These are phyloP conservation scores for Colletotrichum sidae DNA, from an alignment of 2,329 filamentous ascomycete species.

Conservation along the genomic window DNA sequence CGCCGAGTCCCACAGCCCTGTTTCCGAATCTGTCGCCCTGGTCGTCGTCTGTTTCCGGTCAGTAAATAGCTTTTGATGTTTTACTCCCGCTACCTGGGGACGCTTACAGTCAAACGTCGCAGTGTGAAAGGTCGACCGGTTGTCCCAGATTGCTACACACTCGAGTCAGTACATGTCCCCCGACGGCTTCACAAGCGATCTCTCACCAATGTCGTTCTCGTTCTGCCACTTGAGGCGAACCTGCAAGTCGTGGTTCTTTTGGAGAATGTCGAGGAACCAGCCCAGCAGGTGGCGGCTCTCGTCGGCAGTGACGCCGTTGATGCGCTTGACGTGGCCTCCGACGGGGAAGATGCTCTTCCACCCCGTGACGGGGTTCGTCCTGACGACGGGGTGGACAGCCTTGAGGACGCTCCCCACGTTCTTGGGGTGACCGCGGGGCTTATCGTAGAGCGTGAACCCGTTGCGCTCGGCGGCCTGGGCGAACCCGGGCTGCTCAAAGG, in stretches of 20 bases:
- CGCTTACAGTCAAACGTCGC: slow-evolving; percentile 64
- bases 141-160: slow-evolving; percentile 68
- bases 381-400: slow-evolving; percentile 66
- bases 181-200: rapidly evolving
- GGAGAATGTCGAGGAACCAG: slow-evolving; percentile 55
- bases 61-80: too few relatives aligned
- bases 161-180: not conserved
- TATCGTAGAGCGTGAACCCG: slow-evolving; percentile 46
- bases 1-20: slow-evolving; percentile 65
- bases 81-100: too few relatives aligned
- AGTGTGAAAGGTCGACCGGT: slow-evolving; percentile 67
- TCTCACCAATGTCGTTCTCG: slow-evolving; percentile 51
- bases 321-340: slow-evolving; percentile 54
- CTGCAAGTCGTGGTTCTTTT: slow-evolving; percentile 62
- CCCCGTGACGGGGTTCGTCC: slow-evolving; percentile 72
- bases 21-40: slow-evolving; percentile 63
- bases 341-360: slow-evolving; percentile 64
- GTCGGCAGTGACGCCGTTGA: slow-evolving; percentile 56
- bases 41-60: slow-evolving; percentile 48
- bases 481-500: slow-evolving; percentile 54
- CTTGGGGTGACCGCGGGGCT: slow-evolving; percentile 46
- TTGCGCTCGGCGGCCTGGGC: slow-evolving; percentile 48
- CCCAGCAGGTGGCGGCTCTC: slow-evolving; percentile 56
- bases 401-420: slow-evolving; percentile 62
- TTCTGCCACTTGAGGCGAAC: slow-evolving; percentile 59